A percentile compares a stretch with the other conserved stretches of the same genome.
Conservation (phyloP, 2,329 filamentous ascomycete genomes). For the Penicillium sp. region DNA sequence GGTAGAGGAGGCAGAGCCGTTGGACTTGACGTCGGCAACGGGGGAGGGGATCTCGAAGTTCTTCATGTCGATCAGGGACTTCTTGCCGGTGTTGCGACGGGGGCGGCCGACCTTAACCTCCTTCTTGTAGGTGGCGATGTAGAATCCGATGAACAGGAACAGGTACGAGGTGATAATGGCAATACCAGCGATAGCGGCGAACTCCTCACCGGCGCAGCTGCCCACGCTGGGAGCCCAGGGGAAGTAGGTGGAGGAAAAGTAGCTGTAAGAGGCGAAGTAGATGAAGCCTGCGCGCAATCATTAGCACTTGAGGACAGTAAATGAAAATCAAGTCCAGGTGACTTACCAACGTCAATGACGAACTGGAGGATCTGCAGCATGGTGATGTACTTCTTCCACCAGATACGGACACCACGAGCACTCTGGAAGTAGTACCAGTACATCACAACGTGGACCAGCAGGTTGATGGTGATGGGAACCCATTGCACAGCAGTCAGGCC, state of each 20-base stretch:
- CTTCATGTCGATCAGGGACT: constrained; percentile 82
- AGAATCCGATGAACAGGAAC: constrained; percentile 98
- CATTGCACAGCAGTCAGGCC: constrained; percentile 91
- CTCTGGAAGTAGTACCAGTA: constrained; percentile 99
- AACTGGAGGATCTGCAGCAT: constrained; percentile 97
- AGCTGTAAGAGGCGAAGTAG: constrained; percentile 99
- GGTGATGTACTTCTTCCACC: constrained; percentile 99
- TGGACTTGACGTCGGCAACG: constrained; percentile 22
- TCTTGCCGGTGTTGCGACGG: constrained; percentile 68
- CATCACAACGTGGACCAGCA: constrained; percentile 96
- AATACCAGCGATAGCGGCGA: constrained; percentile 89
- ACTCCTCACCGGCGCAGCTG: constrained; percentile 92
- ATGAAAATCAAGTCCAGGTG: not conserved
- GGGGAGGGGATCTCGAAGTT: constrained; percentile 62
- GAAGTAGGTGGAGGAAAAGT: constrained; percentile 93
- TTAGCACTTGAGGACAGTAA: constrained; percentile 6
- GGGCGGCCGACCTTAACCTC: constrained; percentile 48
- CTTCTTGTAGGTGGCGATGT: constrained; percentile 91
- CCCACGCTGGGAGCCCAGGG: constrained; percentile 79
- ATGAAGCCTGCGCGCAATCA: constrained; percentile 70
- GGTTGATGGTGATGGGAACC: constrained; percentile 90
- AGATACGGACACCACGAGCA: constrained; percentile 89
- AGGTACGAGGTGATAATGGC: constrained; percentile 93
- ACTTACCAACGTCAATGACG: constrained; percentile 89
- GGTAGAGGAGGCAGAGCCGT: constrained; percentile 36